phyloP scores from a whole-genome alignment of 1,139 yeast genomes.

The Candida mesenterica region DNA sequence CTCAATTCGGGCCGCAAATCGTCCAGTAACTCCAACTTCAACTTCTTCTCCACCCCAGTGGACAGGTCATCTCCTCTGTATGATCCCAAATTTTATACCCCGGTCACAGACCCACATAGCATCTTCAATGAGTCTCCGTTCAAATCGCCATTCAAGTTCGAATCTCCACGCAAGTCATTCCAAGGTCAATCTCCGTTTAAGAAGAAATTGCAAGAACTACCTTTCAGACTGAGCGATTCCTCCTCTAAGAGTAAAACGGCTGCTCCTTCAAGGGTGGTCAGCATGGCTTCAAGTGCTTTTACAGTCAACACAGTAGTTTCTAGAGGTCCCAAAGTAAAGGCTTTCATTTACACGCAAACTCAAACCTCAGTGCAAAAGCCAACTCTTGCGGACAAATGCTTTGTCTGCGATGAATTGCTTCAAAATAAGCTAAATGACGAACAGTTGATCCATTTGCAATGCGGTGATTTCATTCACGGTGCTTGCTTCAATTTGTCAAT shows the following conservation, averaged over 20 bases:
- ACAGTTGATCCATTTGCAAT: constrained; percentile 29
- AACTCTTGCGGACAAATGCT: constrained; percentile 22
- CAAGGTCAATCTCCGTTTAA: constrained; percentile 3
- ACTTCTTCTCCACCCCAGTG: background rate
- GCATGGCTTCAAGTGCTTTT: background rate
- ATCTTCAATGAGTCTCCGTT: constrained; percentile 2
- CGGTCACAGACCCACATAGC: background rate
- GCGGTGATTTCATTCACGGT: constrained; percentile 42
- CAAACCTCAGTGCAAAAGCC: constrained; percentile 9
- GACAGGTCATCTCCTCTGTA: background rate
- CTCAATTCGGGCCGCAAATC: background rate
- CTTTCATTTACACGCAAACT: constrained; percentile 23
- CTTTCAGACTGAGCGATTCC: constrained; percentile 3
- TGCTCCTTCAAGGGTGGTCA: background rate
- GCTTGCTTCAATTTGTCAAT: constrained; percentile 32
- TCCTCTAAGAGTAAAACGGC: background rate
- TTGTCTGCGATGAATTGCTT: constrained; percentile 37
- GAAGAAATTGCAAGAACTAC: constrained; percentile 3
- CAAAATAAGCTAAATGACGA: constrained; percentile 35
- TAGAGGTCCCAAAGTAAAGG: constrained; percentile 28
- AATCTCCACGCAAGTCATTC: background rate
- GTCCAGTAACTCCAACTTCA: background rate
- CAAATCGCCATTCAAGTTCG: background rate
- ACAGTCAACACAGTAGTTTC: background rate
- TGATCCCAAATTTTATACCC: background rate